phyloP scores from a whole-genome alignment of 179 eudicot species.

The Sideroxylon spinosum region DNA sequence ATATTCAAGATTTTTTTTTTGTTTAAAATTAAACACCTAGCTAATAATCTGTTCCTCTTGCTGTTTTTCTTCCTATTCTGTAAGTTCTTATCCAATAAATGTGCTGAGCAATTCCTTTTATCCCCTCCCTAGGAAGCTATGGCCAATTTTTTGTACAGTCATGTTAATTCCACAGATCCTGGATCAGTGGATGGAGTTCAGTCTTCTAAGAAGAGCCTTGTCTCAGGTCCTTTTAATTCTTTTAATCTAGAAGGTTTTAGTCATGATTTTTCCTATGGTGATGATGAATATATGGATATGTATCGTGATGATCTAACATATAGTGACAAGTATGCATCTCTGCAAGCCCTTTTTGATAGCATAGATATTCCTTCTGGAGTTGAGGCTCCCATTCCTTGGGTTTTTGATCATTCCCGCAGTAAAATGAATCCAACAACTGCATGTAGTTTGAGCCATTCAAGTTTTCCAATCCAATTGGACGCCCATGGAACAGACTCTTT shows the following conservation, averaged over 20 bases:
- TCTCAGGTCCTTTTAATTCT: constrained; percentile 15
- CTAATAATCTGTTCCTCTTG: neutral
- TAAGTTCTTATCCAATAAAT: neutral
- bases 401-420: constrained; percentile 27
- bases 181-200: constrained; percentile 12
- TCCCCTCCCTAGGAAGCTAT: constrained; percentile 23
- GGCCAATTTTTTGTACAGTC: constrained; percentile 3
- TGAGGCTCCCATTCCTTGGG: constrained; percentile 65
- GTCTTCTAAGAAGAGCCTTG: constrained; percentile 19
- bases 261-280: constrained; percentile 27
- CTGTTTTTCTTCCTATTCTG: neutral
- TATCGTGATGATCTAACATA: constrained; percentile 28
- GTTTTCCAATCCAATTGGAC: constrained; percentile 1
- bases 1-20: no score
- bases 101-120: neutral
- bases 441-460: constrained; percentile 26
- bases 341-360: constrained; percentile 73
- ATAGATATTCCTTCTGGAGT: constrained; percentile 63
- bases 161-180: constrained; percentile 6
- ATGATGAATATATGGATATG: constrained; percentile 33
- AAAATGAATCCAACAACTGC: constrained; percentile 22
- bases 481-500: constrained; percentile 13
- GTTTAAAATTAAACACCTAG: neutral
- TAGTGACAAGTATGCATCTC: constrained; percentile 36
- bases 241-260: constrained; percentile 23